Evolutionary conservation across 139 green algal species (phyloP), one percentile per base, ranked within the genome.

Genomic region (Picochlorum sp.): DNA sequence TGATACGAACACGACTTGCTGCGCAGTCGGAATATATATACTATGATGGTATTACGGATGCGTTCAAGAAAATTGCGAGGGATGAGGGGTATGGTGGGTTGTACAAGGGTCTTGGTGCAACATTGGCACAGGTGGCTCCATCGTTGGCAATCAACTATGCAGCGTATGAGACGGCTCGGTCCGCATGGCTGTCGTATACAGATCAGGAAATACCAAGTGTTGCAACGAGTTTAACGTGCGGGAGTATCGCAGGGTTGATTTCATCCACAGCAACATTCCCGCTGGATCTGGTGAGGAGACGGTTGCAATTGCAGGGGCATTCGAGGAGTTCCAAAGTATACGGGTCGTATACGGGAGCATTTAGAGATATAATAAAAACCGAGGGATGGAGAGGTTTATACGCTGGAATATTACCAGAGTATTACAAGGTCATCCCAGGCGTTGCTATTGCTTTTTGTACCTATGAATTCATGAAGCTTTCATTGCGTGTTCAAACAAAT

Each of bases 141-240:
- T 86, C 75, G 24, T 75, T 97, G 3, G 91, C 91, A 13, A 83
- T 97, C 57, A 97, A 96, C 61, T 97, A 94, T 66, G 83, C 70
- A 41, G 77, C 90, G 1, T 97, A 97, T 51, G 91, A 95, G 62
- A 85, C 75, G 15, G 52, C 86, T 59, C 75, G 87, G 8, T 73
- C 72, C 0, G 11, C 57, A 21, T 91, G 72, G 76, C 60, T 86
- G 30, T 31, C 57, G 3, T 14, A 49, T n/a, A 66, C 63, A 1
- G 72, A 69, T 11, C 14, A 21, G 1, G 21, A 34, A 2, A 52
- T 66, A 3, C 73, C 74, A 31, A 83, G 66, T n/a, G 66, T 64
- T 26, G 55, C 30, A 50, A 79, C 85, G 63, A 95, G 80, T 63
- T 64, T 94, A 15, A 72, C 66, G 3, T 96, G 80, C 51, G 89